phyloP scores from a whole-genome alignment of 2,329 filamentous ascomycete species.

The Chrysoporthe austroafricana region DNA sequence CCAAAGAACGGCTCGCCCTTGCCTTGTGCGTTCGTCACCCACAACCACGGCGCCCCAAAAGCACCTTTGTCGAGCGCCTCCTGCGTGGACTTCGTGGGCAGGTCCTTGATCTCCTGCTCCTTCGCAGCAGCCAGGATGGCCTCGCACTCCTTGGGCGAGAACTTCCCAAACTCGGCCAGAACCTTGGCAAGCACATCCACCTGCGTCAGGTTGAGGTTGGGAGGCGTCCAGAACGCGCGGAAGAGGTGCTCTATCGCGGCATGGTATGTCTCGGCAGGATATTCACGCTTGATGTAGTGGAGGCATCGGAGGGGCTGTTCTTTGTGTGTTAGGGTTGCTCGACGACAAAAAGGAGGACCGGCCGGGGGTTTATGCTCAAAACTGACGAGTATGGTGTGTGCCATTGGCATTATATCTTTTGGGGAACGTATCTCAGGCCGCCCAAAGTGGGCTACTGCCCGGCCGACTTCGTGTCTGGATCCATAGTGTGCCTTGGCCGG shows the following conservation, averaged over 20 bases:
- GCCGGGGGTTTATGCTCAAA: background rate
- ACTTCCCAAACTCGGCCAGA: conserved; percentile 45
- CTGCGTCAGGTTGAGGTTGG: conserved; percentile 62
- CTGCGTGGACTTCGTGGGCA: conserved; percentile 59
- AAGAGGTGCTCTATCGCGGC: conserved; percentile 60
- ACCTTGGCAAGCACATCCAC: conserved; percentile 53
- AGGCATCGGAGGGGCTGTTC: conserved; percentile 64
- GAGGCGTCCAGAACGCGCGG: conserved; percentile 64
- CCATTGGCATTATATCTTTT: conserved; percentile 47
- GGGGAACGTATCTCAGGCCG: conserved; percentile 44
- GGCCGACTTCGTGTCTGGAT: conserved; percentile 41
- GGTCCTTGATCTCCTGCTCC: conserved; percentile 47
- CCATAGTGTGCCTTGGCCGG: conserved; percentile 69
- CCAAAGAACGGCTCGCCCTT: conserved; percentile 74
- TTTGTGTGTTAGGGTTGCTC: background rate
- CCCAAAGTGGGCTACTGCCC: conserved; percentile 45
- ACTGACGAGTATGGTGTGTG: conserved; percentile 47
- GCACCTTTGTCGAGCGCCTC: conserved; percentile 67
- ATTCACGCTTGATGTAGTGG: conserved; percentile 65
- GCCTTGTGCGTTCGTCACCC: conserved; percentile 63
- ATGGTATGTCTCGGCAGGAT: conserved; percentile 54
- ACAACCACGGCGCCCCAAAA: conserved; percentile 79
- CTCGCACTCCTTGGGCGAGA: conserved; percentile 55
- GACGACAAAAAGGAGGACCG: background rate
- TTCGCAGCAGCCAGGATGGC: conserved; percentile 58